Percentiles rank a stretch among this genome's conserved stretches.
Evolutionary conservation across 2,329 filamentous ascomycete species (phyloP).

Genomic region (Hypoxylon sp.): DNA sequence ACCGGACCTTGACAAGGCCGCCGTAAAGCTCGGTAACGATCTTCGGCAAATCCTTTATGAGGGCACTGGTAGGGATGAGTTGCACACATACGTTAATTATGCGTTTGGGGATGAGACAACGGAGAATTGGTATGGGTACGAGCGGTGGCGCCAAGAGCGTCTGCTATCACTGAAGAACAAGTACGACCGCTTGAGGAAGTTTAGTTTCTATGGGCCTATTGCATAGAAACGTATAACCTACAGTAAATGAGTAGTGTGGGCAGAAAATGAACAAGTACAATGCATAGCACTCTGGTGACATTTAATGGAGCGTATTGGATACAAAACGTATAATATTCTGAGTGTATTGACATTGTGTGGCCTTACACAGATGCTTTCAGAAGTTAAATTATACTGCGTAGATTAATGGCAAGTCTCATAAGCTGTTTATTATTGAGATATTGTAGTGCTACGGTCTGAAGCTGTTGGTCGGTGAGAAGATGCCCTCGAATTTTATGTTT

Average conservation of each 20-base stretch:
- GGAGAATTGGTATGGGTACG: constrained; percentile 57
- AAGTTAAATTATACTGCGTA: too few relatives aligned
- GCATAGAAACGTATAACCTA: background rate
- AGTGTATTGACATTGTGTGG: too few relatives aligned
- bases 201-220: constrained; percentile 53
- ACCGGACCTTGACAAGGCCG: constrained; percentile 47
- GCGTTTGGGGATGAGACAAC: constrained; percentile 53
- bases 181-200: constrained; percentile 55
- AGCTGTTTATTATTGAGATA: too few relatives aligned
- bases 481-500: too few relatives aligned
- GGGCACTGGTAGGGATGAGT: constrained; percentile 43
- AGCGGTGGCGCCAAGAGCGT: constrained; percentile 57
- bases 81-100: constrained; percentile 56
- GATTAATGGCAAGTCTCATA: too few relatives aligned
- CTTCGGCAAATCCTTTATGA: constrained; percentile 50
- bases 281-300: too few relatives aligned
- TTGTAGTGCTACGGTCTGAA: too few relatives aligned
- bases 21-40: constrained; percentile 49
- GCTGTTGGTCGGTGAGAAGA: too few relatives aligned
- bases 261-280: background rate
- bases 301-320: too few relatives aligned
- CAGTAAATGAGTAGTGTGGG: too few relatives aligned
- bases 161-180: constrained; percentile 56
- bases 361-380: too few relatives aligned
- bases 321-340: too few relatives aligned